Conservation (phyloP, 306 rosid genomes). For the Calophaca sinica region DNA sequence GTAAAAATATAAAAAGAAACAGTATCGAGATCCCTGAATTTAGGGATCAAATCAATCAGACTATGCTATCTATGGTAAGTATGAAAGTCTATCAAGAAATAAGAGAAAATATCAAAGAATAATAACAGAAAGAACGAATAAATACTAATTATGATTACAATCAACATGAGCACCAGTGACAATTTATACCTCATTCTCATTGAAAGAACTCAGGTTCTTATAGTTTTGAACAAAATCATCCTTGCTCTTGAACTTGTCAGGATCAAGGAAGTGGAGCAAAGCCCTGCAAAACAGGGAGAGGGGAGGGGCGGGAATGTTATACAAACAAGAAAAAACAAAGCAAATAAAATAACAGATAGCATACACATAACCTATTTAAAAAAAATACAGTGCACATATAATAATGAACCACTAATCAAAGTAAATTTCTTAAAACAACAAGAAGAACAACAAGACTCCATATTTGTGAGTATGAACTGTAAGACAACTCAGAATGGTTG, state of each 20-base stretch:
- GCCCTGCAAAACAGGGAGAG: constrained; percentile 65
- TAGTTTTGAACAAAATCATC: constrained; percentile 97
- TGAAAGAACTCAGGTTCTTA: constrained; percentile 97
- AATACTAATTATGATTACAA: background rate
- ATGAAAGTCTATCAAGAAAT: background rate
- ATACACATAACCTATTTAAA: constrained; percentile 10
- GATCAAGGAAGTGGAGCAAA: constrained; percentile 95
- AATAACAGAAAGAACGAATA: background rate
- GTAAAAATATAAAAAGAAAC: background rate
- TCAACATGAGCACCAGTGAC: background rate
- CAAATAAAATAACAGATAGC: constrained; percentile 38
- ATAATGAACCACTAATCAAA: constrained; percentile 25
- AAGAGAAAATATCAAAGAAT: background rate
- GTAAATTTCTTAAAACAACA: too few species aligned
- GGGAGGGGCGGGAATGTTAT: background rate
- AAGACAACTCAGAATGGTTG: constrained; percentile 13
- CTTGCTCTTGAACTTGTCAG: constrained; percentile 83
- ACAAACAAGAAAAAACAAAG: background rate
- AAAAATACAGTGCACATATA: constrained; percentile 14
- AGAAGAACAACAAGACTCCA: too few species aligned
- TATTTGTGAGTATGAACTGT: too few species aligned
- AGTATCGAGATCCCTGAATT: background rate
- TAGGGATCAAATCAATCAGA: background rate
- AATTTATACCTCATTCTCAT: constrained; percentile 87
- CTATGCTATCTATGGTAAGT: background rate